Conservation (phyloP, 2,329 filamentous ascomycete genomes). For the Calonectria crousiana region DNA sequence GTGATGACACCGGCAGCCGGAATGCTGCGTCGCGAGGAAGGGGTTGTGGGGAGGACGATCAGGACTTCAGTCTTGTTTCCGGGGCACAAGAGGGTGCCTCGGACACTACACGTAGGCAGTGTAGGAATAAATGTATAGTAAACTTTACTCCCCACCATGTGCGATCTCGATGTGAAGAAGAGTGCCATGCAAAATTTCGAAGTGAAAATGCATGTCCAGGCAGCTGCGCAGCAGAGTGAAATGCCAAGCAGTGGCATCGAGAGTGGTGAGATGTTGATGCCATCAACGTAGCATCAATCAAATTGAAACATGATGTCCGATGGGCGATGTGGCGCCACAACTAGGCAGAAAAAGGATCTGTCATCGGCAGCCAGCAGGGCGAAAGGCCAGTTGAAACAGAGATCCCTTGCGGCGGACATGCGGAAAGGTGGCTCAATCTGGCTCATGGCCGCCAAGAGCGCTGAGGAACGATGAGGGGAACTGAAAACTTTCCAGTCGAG, state of each 20-base stretch:
- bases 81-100: slow-evolving; percentile 17
- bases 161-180: not conserved
- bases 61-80: slow-evolving; percentile 21
- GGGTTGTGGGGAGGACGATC: slow-evolving; percentile 21
- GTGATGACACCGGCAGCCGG: slow-evolving; percentile 11
- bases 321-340: not conserved
- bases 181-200: not conserved
- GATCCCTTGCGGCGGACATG: not conserved
- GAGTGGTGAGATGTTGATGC: slow-evolving; percentile 1
- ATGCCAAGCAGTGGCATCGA: not conserved
- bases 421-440: not conserved
- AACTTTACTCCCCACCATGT: slow-evolving; percentile 6
- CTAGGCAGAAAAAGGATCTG: not conserved
- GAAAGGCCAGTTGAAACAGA: not conserved
- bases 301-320: not conserved
- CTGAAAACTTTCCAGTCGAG: not conserved
- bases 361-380: not conserved
- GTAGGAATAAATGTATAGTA: slow-evolving; percentile 41
- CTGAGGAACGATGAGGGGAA: not conserved
- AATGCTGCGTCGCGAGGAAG: slow-evolving; percentile 19
- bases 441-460: not conserved
- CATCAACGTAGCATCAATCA: slow-evolving; percentile 15
- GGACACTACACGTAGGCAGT: slow-evolving; percentile 21
- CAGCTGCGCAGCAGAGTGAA: not conserved
- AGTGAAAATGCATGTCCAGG: not conserved